Evolutionary conservation across 345 rosid species (phyloP).

Genomic region (Hypericum androsaemum): DNA sequence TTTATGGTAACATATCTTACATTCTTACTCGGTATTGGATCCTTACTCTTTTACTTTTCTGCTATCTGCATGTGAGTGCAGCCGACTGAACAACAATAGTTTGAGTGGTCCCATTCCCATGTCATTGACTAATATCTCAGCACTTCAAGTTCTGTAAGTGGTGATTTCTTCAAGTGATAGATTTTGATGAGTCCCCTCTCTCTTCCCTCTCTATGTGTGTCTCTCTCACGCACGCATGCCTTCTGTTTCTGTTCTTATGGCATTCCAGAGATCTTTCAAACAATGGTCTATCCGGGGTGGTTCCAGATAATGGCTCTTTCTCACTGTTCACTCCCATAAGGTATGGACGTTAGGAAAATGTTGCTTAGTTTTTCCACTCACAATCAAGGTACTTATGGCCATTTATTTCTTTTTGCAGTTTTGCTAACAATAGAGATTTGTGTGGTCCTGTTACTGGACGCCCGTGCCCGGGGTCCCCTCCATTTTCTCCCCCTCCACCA

Average conservation of each 20-base stretch:
- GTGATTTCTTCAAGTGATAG: slow-evolving; percentile 4
- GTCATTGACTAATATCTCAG: slow-evolving; percentile 75
- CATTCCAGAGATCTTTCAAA: slow-evolving; percentile 82
- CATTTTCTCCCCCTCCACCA: slow-evolving; percentile 99
- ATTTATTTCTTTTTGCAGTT: slow-evolving; percentile 45
- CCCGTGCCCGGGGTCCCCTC: slow-evolving; percentile 99
- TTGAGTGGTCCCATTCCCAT: slow-evolving; percentile 74
- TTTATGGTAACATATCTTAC: not conserved
- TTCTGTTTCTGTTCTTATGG: slow-evolving; percentile 11
- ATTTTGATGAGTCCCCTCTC: not conserved
- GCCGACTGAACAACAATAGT: slow-evolving; percentile 96
- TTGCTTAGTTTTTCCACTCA: slow-evolving; percentile 1
- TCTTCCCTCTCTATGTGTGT: not conserved
- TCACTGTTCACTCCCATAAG: slow-evolving; percentile 97
- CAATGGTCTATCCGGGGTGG: slow-evolving; percentile 79
- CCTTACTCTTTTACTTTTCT: slow-evolving; percentile 9
- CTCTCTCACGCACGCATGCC: slow-evolving; percentile 1
- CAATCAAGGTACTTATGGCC: slow-evolving; percentile 8
- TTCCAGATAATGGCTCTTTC: slow-evolving; percentile 98
- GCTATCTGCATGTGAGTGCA: slow-evolving; percentile 44
- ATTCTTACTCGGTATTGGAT: slow-evolving; percentile 10
- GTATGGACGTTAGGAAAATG: slow-evolving; percentile 28
- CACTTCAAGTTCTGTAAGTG: slow-evolving; percentile 95
- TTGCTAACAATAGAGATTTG: slow-evolving; percentile 80
- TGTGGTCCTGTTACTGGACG: slow-evolving; percentile 95